Evolutionary conservation across 2,329 filamentous ascomycete genomes (phyloP).

Genomic region (Beauveria bassiana): DNA sequence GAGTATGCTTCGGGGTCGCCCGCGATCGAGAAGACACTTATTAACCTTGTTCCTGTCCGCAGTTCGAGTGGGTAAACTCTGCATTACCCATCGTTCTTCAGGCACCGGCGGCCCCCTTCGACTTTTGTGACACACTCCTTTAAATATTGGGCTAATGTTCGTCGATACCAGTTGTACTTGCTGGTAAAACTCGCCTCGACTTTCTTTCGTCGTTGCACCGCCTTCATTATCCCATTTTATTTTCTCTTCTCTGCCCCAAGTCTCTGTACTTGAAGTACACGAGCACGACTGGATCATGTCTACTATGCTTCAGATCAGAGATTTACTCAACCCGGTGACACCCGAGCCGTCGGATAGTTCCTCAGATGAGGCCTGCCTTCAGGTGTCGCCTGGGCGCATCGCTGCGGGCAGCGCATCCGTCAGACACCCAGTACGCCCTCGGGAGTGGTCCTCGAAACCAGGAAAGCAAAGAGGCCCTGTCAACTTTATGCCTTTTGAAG

Average conservation of each 20-base stretch:
- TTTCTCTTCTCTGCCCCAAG: not conserved
- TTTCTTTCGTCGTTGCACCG: not conserved
- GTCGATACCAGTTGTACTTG: not conserved
- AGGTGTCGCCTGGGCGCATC: not conserved
- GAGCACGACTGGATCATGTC: not conserved
- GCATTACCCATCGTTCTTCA: not conserved
- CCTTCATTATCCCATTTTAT: not conserved
- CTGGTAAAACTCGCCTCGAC: not conserved
- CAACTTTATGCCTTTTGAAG: conserved; percentile 68
- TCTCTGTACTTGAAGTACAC: not conserved
- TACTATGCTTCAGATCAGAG: conserved; percentile 6
- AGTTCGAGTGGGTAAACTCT: not conserved
- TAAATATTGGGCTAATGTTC: not conserved
- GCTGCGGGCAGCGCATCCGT: not conserved
- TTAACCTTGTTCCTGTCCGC: not conserved
- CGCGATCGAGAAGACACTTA: not conserved
- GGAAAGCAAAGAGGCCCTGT: conserved; percentile 55
- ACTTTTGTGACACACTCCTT: conserved; percentile 1
- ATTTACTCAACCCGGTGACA: conserved; percentile 8
- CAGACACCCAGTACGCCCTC: not conserved
- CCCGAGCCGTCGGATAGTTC: conserved; percentile 3
- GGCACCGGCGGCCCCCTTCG: not conserved
- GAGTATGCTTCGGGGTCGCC: not conserved
- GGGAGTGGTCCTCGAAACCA: conserved; percentile 4
- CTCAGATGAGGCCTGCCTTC: not conserved